Percentiles rank a stretch among this genome's conserved stretches.
Conservation (phyloP, 2,329 filamentous ascomycete genomes). For the Sphaerostilbella broomeana region DNA sequence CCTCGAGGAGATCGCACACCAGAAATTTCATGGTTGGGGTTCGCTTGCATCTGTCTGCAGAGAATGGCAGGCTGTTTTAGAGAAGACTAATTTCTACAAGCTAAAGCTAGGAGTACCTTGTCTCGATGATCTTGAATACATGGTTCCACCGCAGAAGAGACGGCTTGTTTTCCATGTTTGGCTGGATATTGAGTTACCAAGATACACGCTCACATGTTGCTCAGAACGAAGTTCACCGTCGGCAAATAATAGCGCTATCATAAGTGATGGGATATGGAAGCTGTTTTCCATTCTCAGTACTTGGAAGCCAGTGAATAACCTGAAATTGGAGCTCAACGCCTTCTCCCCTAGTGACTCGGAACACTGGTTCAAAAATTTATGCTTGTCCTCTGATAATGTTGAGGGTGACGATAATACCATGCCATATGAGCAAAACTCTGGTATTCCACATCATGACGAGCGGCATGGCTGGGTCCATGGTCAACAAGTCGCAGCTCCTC, state of each 20-base stretch:
- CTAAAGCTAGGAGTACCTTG: slow-evolving; percentile 21
- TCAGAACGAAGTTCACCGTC: background rate
- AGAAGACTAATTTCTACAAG: slow-evolving; percentile 23
- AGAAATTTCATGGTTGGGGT: slow-evolving; percentile 27
- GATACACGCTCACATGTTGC: slow-evolving; percentile 21
- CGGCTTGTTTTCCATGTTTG: slow-evolving; percentile 24
- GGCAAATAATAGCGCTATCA: slow-evolving; percentile 10
- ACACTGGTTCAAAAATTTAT: slow-evolving; percentile 27
- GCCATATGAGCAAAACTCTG: background rate
- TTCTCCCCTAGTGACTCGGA: slow-evolving; percentile 29
- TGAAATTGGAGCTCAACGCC: slow-evolving; percentile 28
- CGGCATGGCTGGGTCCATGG: slow-evolving; percentile 27
- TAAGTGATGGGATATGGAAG: slow-evolving; percentile 19
- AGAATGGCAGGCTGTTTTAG: slow-evolving; percentile 29
- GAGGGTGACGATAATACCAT: slow-evolving; percentile 10
- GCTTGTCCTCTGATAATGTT: slow-evolving; percentile 19
- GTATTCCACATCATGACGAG: slow-evolving; percentile 18
- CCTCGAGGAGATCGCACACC: slow-evolving; percentile 20
- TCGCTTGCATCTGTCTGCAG: slow-evolving; percentile 28
- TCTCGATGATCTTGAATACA: slow-evolving; percentile 19
- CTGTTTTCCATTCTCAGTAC: slow-evolving; percentile 25
- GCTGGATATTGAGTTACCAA: slow-evolving; percentile 24
- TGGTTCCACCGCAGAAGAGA: slow-evolving; percentile 15
- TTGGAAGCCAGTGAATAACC: slow-evolving; percentile 20
- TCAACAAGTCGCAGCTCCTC: slow-evolving; percentile 20